Base-by-base conservation (phyloP, 225 moss, liverwort and hornwort species). In the Neckera pumila region DNA sequence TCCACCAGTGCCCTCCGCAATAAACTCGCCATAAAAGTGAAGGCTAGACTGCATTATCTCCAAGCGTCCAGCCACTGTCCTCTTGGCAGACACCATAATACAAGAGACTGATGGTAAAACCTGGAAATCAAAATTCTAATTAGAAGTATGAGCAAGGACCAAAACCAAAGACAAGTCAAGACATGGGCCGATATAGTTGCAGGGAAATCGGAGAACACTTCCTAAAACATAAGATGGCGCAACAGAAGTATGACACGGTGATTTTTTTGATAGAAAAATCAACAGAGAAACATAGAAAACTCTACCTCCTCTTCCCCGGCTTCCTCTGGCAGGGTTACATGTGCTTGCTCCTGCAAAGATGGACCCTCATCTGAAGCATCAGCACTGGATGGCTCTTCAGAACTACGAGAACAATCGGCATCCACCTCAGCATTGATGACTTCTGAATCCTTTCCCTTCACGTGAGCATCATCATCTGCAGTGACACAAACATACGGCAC, bases 21-120 rank as follows among this genome's bases (percentile, higher is more conserved):
- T 91, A 65, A 96, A 96, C 82, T 96, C 96, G 71, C 96, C 96
- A 80, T 95, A 95, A 84, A 96, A 96, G 76, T 96, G 96, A 81
- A 96, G 92, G 73, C 93, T 95, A 76, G 96, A 94, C 65, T 92
- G 95, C 95, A 95, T 95, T 76, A 95, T 87, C 82, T 96, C 96
- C 87, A 96, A 90, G 53, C 95, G 95, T 72, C 96, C 96, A 69
- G 96, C 96, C 79, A 96, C 89, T 92, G 95, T 96, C 85, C 94
- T 91, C 91, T 96, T 95, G 26, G 96, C 93, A 87, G 93, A 90
- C 59, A 96, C 93, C 89, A 96, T 91, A 81, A 96, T 91, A 82
- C 96, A 96, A 70, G 96, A 91, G 71, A 93, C 93, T 59, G 96
- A 96, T 40, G 88, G 87, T 89, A 95, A 79, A 73, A 96, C 96